Conservation (phyloP, 148 eudicot species). For the Rhododendron mucronatum region DNA sequence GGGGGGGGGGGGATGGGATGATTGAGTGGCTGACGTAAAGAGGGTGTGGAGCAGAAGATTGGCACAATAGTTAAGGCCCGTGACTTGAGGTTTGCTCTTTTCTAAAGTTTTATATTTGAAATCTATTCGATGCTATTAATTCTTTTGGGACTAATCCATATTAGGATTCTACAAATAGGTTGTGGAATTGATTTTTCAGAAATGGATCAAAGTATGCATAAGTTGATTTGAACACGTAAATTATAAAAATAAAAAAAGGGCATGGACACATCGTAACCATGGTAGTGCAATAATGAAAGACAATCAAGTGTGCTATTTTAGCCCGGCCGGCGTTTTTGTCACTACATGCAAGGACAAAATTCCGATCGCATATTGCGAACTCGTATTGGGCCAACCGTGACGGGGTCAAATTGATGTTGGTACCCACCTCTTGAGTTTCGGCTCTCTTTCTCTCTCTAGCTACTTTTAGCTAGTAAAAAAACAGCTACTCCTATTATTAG, state of each 20-base stretch:
- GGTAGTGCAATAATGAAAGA: not conserved
- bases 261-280: too few species aligned
- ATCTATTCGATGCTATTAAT: too few species aligned
- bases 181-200: too few species aligned
- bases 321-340: not conserved
- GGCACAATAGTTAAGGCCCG: accelerated
- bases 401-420: not conserved
- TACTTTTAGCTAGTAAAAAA: not conserved
- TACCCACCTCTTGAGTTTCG: not conserved
- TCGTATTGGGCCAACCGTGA: not conserved
- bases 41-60: not conserved
- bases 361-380: not conserved
- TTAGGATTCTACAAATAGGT: too few species aligned
- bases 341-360: not conserved
- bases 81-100: too few species aligned
- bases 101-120: accelerated
- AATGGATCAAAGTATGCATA: too few species aligned
- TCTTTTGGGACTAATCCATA: too few species aligned
- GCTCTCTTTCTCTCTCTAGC: too few species aligned
- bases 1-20: not conserved
- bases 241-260: too few species aligned
- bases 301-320: not conserved
- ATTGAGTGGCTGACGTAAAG: not conserved
- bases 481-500: too few species aligned
- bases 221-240: too few species aligned